A percentile compares a stretch with the other conserved stretches of the same genome.
phyloP scores from a whole-genome alignment of 306 rosid species.

The Glycine tomentella region DNA sequence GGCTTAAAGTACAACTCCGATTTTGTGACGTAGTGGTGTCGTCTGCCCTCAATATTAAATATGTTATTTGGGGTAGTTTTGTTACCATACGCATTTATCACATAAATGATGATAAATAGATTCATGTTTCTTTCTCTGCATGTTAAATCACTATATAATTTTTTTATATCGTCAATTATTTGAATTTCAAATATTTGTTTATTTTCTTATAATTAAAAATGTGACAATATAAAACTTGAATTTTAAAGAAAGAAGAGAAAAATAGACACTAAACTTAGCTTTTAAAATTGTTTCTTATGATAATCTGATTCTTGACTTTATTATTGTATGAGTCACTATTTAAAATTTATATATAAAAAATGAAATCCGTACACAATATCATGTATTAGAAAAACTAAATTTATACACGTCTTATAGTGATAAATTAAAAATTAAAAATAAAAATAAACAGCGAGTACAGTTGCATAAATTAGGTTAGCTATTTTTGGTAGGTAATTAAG shows the following conservation, averaged over 20 bases:
- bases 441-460: neutral
- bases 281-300: neutral
- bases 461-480: neutral
- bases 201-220: no score
- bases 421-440: neutral
- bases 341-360: neutral
- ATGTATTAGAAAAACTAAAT: neutral
- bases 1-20: neutral
- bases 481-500: neutral
- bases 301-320: neutral
- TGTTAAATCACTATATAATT: no score
- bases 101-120: neutral
- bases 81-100: neutral
- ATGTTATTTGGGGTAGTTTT: constrained; percentile 3
- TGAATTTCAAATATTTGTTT: no score
- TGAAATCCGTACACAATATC: neutral
- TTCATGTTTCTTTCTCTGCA: no score
- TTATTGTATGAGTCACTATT: neutral
- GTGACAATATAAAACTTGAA: no score
- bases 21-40: neutral
- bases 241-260: neutral
- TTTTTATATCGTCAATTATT: no score
- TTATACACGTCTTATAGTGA: neutral
- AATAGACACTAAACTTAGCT: neutral
- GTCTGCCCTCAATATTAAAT: neutral